phyloP scores from a whole-genome alignment of 2,329 filamentous ascomycete genomes.

The Apiospora aurea region DNA sequence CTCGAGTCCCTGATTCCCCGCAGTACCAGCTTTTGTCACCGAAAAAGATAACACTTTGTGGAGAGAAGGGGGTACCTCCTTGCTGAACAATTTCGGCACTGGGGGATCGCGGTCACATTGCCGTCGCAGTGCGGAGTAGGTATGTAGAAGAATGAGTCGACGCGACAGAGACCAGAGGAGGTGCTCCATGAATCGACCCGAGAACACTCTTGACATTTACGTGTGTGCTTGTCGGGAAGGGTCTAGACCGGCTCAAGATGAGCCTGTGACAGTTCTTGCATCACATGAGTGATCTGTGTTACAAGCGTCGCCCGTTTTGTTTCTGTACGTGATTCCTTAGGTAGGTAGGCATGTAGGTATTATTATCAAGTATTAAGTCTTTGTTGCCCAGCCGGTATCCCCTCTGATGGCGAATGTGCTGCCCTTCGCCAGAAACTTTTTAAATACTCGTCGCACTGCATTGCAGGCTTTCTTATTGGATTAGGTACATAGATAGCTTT shows the following conservation, averaged over 20 bases:
- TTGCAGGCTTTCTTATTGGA: too few relatives aligned
- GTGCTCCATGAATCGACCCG: neutral
- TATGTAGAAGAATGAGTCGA: neutral
- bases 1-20: neutral
- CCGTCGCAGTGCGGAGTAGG: neutral
- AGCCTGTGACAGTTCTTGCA: neutral
- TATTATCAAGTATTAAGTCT: neutral
- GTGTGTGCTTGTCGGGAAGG: neutral
- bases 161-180: neutral
- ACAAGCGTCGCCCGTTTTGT: neutral
- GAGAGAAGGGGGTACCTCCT: neutral
- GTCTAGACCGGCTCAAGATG: neutral
- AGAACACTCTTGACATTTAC: neutral
- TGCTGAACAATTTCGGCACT: neutral
- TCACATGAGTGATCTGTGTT: conserved; percentile 2
- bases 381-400: neutral
- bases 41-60: neutral
- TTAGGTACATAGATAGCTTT: too few relatives aligned
- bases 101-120: neutral
- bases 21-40: neutral
- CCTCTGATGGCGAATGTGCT: too few relatives aligned
- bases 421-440: too few relatives aligned
- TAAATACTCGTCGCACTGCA: too few relatives aligned
- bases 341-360: neutral
- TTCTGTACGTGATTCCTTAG: neutral